A percentile compares a stretch with the other conserved stretches of the same genome.
Evolutionary conservation across 345 rosid species (phyloP).

Genomic region (Euphorbia tirucalli): DNA sequence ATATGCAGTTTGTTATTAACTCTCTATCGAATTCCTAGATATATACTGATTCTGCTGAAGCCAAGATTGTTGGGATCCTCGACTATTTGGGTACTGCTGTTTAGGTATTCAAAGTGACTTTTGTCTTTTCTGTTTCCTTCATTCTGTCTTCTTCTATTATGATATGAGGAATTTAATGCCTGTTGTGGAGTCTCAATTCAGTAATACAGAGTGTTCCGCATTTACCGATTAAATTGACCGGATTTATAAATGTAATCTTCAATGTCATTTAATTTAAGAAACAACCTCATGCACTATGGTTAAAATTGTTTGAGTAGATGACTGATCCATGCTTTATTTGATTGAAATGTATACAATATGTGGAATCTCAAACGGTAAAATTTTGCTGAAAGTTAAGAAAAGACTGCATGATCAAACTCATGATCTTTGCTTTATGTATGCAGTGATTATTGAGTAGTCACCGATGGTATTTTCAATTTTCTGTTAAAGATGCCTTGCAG

Average conservation of each 20-base stretch:
- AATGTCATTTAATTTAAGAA: too few species aligned
- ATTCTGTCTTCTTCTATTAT: not conserved
- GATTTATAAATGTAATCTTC: not conserved
- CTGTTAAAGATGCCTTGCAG: not conserved
- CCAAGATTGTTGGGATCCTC: slow-evolving; percentile 85
- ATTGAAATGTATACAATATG: not conserved
- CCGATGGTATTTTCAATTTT: not conserved
- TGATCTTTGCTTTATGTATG: not conserved
- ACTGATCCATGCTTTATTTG: not conserved
- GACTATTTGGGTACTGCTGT: slow-evolving; percentile 75
- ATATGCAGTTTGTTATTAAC: too few species aligned
- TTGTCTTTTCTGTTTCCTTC: not conserved
- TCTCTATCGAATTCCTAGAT: slow-evolving; percentile 52
- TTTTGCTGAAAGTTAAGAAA: not conserved
- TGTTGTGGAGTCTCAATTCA: too few species aligned
- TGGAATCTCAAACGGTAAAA: not conserved
- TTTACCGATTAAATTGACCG: not conserved
- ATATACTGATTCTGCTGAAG: slow-evolving; percentile 86
- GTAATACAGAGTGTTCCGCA: not conserved
- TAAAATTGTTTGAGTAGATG: not conserved
- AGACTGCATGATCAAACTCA: not conserved
- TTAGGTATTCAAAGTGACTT: slow-evolving; percentile 49
- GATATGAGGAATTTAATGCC: not conserved
- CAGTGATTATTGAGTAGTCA: not conserved
- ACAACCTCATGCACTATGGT: not conserved